Evolutionary conservation across 129 eudicot species (phyloP).

Genomic region (Solidago caesia): DNA sequence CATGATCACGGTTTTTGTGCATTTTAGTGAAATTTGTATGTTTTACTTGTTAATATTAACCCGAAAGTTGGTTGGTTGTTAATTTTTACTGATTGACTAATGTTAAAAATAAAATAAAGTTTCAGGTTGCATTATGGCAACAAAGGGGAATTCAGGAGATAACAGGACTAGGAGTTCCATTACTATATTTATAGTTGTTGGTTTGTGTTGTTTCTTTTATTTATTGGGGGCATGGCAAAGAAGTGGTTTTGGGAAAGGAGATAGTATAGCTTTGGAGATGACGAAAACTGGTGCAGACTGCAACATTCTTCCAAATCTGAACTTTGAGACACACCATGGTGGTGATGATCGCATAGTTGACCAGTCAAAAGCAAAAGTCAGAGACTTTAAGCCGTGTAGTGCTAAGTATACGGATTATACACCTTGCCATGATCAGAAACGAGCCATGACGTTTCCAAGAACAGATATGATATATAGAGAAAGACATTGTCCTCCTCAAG

Average conservation of each 20-base stretch:
- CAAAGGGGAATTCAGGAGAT: constrained; percentile 56
- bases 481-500: constrained; percentile 89
- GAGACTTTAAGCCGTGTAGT: constrained; percentile 58
- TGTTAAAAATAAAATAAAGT: constrained; percentile 4
- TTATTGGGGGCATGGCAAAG: constrained; percentile 97
- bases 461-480: constrained; percentile 85
- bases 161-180: constrained; percentile 75
- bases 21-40: constrained; percentile 12
- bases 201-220: constrained; percentile 90
- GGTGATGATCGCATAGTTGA: constrained; percentile 60
- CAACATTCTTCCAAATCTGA: constrained; percentile 70
- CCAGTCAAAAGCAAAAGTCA: constrained; percentile 39
- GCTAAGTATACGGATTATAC: constrained; percentile 79
- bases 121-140: constrained; percentile 78
- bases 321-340: constrained; percentile 85
- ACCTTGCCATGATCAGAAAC: constrained; percentile 90
- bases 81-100: constrained; percentile 9
- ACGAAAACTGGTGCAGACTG: constrained; percentile 71
- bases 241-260: constrained; percentile 97
- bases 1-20: neutral
- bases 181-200: constrained; percentile 72
- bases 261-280: constrained; percentile 80
- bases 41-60: constrained; percentile 1
- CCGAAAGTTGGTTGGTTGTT: too few species aligned
- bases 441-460: constrained; percentile 91